Evolutionary conservation across 352 stramenopile species (phyloP), one percentile per base, ranked within the genome.

Genomic region (Globisporangium rhizosaccharum): DNA sequence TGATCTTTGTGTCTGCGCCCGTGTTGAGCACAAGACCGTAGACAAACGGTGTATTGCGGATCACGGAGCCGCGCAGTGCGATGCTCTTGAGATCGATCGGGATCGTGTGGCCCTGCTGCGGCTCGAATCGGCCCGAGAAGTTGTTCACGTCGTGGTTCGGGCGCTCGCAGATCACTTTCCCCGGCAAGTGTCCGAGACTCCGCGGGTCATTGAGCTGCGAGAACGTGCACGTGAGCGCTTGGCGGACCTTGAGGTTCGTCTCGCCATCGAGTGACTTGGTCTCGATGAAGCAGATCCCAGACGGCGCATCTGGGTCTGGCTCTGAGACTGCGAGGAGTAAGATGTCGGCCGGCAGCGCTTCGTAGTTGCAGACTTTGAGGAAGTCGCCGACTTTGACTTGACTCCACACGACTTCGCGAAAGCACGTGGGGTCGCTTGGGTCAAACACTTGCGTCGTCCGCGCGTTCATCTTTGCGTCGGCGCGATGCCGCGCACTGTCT

Each of bases 121-220:
- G 80, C 55, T 92, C 82, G 36, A 85, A 93, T 5, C 85, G 71
- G 1, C 85, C 87, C 0, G 79, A 87, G 45, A 96, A 97, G 36
- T 68, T 80, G 68, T 97, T 93, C 49, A 96, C 85, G 54, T 95
- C 82, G 59, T 92, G 85, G 59, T 97, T 96, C 14, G 88, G 88
- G 44, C 75, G 73, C 64, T 96, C 85, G 41, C 68, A 90, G 33
- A 87, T 72, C 18, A 97, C 75, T 3, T 70, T 68, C 3, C 82
- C 85, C 8, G 76, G 80, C 45, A 96, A 58, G 18, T 92, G 71
- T 3, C 72, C 83, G 12, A 94, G 67, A 2, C 73, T 77, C 10
- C 67, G 73, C 0, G 85, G 82, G 54, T 94, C 83, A 26, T 70
- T 80, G 1, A 94, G 71, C 62, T 94, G 85, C 20, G 82, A 90